Base-by-base conservation (phyloP, 2,329 filamentous ascomycete species). In the Fusarium piperis region DNA sequence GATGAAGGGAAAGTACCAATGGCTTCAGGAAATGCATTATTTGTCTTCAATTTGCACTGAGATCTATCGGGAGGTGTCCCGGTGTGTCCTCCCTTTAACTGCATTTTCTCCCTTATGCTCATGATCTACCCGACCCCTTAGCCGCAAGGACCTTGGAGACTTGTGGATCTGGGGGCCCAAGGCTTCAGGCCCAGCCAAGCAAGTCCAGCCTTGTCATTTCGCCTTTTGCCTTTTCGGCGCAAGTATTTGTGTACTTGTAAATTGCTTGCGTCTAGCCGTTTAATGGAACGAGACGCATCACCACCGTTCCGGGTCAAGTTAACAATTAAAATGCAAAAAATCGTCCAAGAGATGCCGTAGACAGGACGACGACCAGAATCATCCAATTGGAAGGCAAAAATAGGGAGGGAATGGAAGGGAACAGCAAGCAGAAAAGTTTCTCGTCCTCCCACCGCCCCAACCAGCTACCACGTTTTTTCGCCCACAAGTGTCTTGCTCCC, bases 371-470 rank as follows among this genome's bases (percentile, higher is more conserved):
- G 23, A 35, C 12, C 12, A 32, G 30, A 35, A 36, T 44, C 32
- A 39, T 56, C 33, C 36, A 62, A 57, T 55, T 55, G 28, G 36
- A 33, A 62, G 35, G 20, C 33, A 44, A 41, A 23, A 46, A 33
- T n/a, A 59, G 48, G 65, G 51, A 62, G 39, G 46, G 39, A 57
- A 36, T 65, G 59, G 32, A 66, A n/a, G 28, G 28, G 28, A 55
- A 20, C 38, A 55, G 32, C 33, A 18, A 38, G 41, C 15, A 30
- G 15, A 62, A 58, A 71, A 57, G 66, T 67, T 71, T 67, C 39
- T 59, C 36, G 48, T 73, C 70, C 63, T 72, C 67, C 66, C 64
- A 72, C 70, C 70, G 63, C 70, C 66, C 69, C 71, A 62, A 71
- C 52, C 59, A 65, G 61, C 67, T 64, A 71, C 69, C 69, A 72